A percentile compares a stretch with the other conserved stretches of the same genome.
Evolutionary conservation across 2,329 filamentous ascomycete genomes (phyloP).

Genomic region (Aspergillus fijiensis): DNA sequence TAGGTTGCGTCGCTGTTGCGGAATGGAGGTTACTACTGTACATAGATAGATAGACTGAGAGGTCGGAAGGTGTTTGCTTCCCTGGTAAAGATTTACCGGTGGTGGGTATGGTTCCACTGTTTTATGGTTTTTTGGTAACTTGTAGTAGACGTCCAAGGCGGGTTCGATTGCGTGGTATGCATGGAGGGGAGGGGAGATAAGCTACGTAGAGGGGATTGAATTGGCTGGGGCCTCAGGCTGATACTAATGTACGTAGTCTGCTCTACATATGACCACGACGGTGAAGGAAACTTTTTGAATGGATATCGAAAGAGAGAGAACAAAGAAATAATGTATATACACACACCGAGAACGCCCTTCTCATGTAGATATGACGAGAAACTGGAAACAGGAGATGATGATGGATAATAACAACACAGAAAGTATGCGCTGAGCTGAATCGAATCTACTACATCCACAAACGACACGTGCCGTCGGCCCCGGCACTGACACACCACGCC

Average conservation of each 20-base stretch:
- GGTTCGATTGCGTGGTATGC: too few species aligned
- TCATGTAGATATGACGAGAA: slow-evolving; percentile 15
- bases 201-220: too few species aligned
- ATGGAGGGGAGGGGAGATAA: too few species aligned
- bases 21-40: not conserved
- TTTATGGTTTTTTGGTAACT: too few species aligned
- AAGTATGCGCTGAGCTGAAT: slow-evolving; percentile 22
- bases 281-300: slow-evolving; percentile 28
- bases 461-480: slow-evolving; percentile 88
- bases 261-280: not conserved
- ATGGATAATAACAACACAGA: slow-evolving; percentile 20
- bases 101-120: not conserved
- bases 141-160: too few species aligned
- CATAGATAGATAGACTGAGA: not conserved
- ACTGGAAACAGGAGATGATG: slow-evolving; percentile 14
- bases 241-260: too few species aligned
- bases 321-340: slow-evolving; percentile 17
- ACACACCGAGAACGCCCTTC: slow-evolving; percentile 29
- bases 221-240: too few species aligned
- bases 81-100: not conserved
- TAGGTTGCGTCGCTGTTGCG: slow-evolving; percentile 17
- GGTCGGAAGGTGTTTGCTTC: not conserved
- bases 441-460: slow-evolving; percentile 67
- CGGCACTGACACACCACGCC: slow-evolving; percentile 91
- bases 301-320: slow-evolving; percentile 24